phyloP scores from a whole-genome alignment of 2,329 filamentous ascomycete species.

The Hysterium pulicare region DNA sequence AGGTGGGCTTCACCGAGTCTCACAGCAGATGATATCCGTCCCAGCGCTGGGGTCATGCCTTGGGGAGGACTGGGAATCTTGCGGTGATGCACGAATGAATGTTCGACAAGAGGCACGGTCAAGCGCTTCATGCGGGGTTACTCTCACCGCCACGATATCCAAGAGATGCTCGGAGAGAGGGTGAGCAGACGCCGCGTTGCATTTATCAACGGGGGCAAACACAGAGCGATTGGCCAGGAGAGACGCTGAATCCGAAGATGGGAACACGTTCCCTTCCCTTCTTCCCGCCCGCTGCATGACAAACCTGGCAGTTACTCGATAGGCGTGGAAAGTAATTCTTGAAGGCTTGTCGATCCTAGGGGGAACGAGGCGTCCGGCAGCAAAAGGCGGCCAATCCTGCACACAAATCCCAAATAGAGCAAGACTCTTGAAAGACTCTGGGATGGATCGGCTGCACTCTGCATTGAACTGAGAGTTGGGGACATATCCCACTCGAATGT shows the following conservation, averaged over 20 bases:
- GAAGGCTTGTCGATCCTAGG: slow-evolving; percentile 1
- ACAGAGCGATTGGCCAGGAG: not conserved
- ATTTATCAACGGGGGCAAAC: not conserved
- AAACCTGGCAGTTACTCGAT: not conserved
- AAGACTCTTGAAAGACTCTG: no score
- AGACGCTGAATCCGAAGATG: not conserved
- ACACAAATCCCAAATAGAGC: not conserved
- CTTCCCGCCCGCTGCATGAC: not conserved
- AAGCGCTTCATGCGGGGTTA: no score
- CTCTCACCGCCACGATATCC: slow-evolving; percentile 1
- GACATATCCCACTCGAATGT: no score
- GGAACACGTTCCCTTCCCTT: not conserved
- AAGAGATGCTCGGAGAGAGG: not conserved
- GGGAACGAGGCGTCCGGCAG: slow-evolving; percentile 1
- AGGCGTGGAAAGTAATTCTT: not conserved
- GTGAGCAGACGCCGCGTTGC: not conserved
- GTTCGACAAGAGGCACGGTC: no score
- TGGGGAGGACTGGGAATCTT: not conserved
- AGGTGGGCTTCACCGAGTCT: not conserved
- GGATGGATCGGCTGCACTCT: no score
- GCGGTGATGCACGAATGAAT: no score
- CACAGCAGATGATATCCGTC: slow-evolving; percentile 1
- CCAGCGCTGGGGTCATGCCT: slow-evolving; percentile 1
- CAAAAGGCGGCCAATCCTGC: not conserved
- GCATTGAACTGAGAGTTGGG: not conserved